Evolutionary conservation across 495 filamentous ascomycete species (phyloP), one percentile per base, ranked within the genome.

Genomic region (Pyrenula aspistea): DNA sequence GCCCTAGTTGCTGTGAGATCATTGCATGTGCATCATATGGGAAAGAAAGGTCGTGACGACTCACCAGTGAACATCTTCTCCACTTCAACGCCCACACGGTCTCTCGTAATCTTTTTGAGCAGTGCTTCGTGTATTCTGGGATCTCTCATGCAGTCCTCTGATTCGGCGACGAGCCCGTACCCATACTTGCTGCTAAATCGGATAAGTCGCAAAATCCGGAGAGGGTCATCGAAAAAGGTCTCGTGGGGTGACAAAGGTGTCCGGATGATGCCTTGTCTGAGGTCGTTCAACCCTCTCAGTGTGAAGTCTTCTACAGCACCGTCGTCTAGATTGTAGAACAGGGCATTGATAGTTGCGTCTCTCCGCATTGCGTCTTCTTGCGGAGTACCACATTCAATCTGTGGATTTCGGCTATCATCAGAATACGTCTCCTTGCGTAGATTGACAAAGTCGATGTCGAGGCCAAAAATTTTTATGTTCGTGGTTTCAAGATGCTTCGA

Each of bases 401-500:
- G 77, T 0, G 93, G 93, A 63, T 91, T 95, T 19, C 93, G 81
- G 65, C 89, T 96, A 21, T 90, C 84, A 10, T 87, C 80, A 1
- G 81, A 76, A 61, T 98, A 98, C 12, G 84, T 87, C 71, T 98
- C 93, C 66, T 90, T 93, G 47, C 93, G 79, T 56, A 98, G 73
- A 66, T 98, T 97, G 48, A 98, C 93, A 61, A 98, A 79, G 61
- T 98, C 93, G 22, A 97, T 78, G 62, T 97, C 92, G 36, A 95
- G 72, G 1, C 89, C 91, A 59, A 95, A 84, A 25, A 98, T 80
- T 59, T 75, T 86, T 1, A 85, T 91, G 1, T 88, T 95, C 11
- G 87, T 88, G 0, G 94, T 97, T 70, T 94, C 93, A 23, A 99
- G 77, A 68, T 99, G 91, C 72, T 99, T 99, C 19, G 89, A 95